Conservation (phyloP, 257 asterid species). For the Vinca minor region DNA sequence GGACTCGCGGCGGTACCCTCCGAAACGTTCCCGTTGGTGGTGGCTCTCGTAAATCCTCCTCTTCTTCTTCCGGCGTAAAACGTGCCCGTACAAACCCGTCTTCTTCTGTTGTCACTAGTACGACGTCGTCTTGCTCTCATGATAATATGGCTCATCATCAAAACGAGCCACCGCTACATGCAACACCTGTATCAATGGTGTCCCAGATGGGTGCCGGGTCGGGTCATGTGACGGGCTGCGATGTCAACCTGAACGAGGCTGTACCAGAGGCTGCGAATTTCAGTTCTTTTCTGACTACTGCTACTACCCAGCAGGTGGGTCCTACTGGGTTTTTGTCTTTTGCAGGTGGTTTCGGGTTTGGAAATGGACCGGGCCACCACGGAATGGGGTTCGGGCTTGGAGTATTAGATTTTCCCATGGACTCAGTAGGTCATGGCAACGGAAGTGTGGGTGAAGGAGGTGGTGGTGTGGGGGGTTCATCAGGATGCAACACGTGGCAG, state of each 20-base stretch:
- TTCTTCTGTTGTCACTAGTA: neutral
- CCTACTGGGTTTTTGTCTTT: conserved; percentile 24
- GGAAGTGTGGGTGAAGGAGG: conserved; percentile 8
- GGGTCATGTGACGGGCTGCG: conserved; percentile 20
- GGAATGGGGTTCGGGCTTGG: conserved; percentile 34
- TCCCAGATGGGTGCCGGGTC: conserved; percentile 19
- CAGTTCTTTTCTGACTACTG: conserved; percentile 21
- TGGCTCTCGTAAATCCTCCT: conserved; percentile 34
- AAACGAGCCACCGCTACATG: conserved; percentile 8
- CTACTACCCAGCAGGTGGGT: conserved; percentile 4
- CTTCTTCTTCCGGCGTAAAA: conserved; percentile 29
- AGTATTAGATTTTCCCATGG: conserved; percentile 36
- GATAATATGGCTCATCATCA: no score
- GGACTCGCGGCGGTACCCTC: conserved; percentile 56
- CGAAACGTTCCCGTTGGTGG: conserved; percentile 57
- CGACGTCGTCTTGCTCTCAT: conserved; percentile 10
- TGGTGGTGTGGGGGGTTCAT: conserved; percentile 2
- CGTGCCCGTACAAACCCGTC: conserved; percentile 28
- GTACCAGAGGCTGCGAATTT: conserved; percentile 27
- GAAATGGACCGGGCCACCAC: conserved; percentile 20
- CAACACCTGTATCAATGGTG: conserved; percentile 10
- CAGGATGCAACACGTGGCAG: conserved; percentile 43
- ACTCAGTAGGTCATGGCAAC: conserved; percentile 12
- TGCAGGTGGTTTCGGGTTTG: conserved; percentile 27
- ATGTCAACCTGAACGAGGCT: conserved; percentile 34